Base-by-base conservation (phyloP, 805 yeast species). In the Brettanomyces naardenensis region DNA sequence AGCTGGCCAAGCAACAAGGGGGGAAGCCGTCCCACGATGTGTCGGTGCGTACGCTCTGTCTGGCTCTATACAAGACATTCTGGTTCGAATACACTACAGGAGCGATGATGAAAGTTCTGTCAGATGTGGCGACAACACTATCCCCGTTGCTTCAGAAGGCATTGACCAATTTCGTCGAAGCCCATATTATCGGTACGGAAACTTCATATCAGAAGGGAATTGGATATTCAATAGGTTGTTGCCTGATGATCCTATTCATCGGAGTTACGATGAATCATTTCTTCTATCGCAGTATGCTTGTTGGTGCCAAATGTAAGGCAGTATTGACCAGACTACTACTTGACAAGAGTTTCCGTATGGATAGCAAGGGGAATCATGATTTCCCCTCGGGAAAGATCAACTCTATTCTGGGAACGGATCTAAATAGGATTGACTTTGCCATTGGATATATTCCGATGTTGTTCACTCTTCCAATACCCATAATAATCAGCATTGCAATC, bases 331-430 rank as follows among this genome's bases (percentile, higher is more conserved):
- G 79, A 40, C 75, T 80, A 6, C 64, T 85, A 15, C 65, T 82
- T 43, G 73, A 73, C 33, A 87, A 87, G 54, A 65, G 86, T n/a
- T 73, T 83, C 48, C 64, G 57, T 36, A 64, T 86, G 28, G 75
- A 79, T 40, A 69, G 77, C 6, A 66, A 65, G 36, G 75, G 89
- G 4, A 73, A 68, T 36, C 78, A 78, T 48, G 64, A 69, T 43
- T 84, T 65, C 52, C 78, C 94, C 1, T 68, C 73, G 28, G 84
- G 92, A 39, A 78, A 75, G 43, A 69, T 87, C 38, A 84, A 90
- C 28, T 77, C 87, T 10, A 61, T 87, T 53, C 75, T 86, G 61
- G 82, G 89, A 38, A 76, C 95, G 0, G 96, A 88, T 56, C 62
- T 87, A 29, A 69, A 86, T 22, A 74, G 95, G 56, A 67, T 87